A percentile compares a stretch with the other conserved stretches of the same genome.
These are phyloP conservation scores for Alternaria angustiovoidea DNA, from an alignment of 2,329 filamentous ascomycete species.

Conservation along the genomic window DNA sequence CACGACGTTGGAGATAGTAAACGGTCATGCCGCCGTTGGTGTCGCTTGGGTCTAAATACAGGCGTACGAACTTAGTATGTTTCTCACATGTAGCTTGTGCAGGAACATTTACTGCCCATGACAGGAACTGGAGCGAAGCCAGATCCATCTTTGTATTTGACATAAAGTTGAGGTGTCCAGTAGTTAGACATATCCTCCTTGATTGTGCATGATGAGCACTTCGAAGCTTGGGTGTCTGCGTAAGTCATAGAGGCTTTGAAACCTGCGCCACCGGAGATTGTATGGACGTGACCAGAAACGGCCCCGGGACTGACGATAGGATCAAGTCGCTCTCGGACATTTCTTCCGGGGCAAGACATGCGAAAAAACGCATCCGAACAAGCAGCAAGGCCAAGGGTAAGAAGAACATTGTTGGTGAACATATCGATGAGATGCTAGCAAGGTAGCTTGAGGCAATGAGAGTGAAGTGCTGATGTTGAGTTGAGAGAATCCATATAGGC, in stretches of 20 bases:
- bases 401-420: slow-evolving; percentile 23
- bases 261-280: slow-evolving; percentile 73
- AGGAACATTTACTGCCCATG: slow-evolving; percentile 48
- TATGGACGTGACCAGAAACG: slow-evolving; percentile 71
- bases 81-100: too few species aligned
- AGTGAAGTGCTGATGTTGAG: neutral
- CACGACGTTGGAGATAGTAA: slow-evolving; percentile 71
- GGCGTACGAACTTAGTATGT: too few species aligned
- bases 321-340: slow-evolving; percentile 64
- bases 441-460: neutral
- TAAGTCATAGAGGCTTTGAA: slow-evolving; percentile 71
- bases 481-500: neutral
- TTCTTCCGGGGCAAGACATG: slow-evolving; percentile 39
- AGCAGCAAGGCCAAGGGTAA: slow-evolving; percentile 24
- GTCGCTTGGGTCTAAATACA: slow-evolving; percentile 43
- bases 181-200: slow-evolving; percentile 68
- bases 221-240: slow-evolving; percentile 64
- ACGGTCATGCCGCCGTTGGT: slow-evolving; percentile 70
- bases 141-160: slow-evolving; percentile 54
- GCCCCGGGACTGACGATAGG: slow-evolving; percentile 72
- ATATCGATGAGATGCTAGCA: slow-evolving; percentile 15
- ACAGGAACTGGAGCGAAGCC: slow-evolving; percentile 68
- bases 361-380: slow-evolving; percentile 35
- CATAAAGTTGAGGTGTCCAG: slow-evolving; percentile 78
- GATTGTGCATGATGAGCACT: slow-evolving; percentile 74